Evolutionary conservation across 169 alveolate species (phyloP).

Genomic region (Theileria orientalis): DNA sequence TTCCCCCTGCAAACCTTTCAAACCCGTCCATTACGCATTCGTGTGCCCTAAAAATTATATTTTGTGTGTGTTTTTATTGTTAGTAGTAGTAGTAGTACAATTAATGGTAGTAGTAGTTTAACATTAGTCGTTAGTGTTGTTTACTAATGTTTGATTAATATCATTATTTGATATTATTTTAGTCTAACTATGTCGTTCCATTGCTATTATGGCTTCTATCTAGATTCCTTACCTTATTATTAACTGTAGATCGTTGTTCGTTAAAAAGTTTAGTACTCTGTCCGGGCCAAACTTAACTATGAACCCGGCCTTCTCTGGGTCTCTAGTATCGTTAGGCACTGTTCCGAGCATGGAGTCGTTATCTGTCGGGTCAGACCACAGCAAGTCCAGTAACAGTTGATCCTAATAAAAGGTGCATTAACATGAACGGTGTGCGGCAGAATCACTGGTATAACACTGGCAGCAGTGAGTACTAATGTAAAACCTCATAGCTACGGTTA

Average conservation of each 20-base stretch:
- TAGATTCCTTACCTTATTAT: conserved; percentile 65
- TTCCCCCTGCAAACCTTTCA: conserved; percentile 99
- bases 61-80: conserved; percentile 70
- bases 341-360: conserved; percentile 96
- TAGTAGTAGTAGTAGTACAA: too few species aligned
- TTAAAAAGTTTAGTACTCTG: conserved; percentile 87
- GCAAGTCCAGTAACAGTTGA: conserved; percentile 80
- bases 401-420: conserved; percentile 66
- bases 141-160: conserved; percentile 96
- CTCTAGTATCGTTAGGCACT: conserved; percentile 95
- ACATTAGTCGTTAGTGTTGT: conserved; percentile 94
- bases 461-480: background rate
- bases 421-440: background rate
- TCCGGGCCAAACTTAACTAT: conserved; percentile 98
- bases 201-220: background rate
- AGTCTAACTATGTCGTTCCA: too few species aligned
- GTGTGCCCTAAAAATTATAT: conserved; percentile 92
- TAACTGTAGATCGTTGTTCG: conserved; percentile 78
- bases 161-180: conserved; percentile 91
- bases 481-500: background rate
- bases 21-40: conserved; percentile 99
- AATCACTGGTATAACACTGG: background rate
- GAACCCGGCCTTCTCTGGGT: conserved; percentile 98
- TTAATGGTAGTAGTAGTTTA: conserved; percentile 86
- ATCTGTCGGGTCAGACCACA: conserved; percentile 98